phyloP scores from a whole-genome alignment of 345 rosid genomes.

The Camelina hispida region DNA sequence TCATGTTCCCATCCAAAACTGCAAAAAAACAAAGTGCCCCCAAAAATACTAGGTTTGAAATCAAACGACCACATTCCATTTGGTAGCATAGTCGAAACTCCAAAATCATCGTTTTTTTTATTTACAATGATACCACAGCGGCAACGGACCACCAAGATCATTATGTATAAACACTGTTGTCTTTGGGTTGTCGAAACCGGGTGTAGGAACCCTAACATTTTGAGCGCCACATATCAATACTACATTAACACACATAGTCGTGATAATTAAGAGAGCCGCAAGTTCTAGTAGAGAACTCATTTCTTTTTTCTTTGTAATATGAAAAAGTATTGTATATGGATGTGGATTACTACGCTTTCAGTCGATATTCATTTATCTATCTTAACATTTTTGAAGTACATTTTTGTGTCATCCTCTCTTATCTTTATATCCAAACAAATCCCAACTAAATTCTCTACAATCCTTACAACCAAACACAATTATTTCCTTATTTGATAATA shows the following conservation, averaged over 20 bases:
- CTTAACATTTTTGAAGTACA: too few relatives aligned
- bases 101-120: not conserved
- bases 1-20: not conserved
- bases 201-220: not conserved
- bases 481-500: too few relatives aligned
- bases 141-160: slow-evolving; percentile 1
- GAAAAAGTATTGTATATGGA: not conserved
- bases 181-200: not conserved
- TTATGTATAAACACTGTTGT: slow-evolving; percentile 8
- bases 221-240: not conserved
- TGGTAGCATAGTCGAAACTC: not conserved
- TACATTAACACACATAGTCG: slow-evolving; percentile 1
- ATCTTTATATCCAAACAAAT: too few relatives aligned
- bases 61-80: slow-evolving; percentile 14
- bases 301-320: not conserved
- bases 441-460: too few relatives aligned
- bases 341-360: not conserved
- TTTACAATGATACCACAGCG: not conserved
- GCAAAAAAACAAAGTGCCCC: slow-evolving; percentile 6
- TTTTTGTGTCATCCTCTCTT: too few relatives aligned
- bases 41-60: slow-evolving; percentile 1
- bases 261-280: not conserved
- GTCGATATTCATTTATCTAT: not conserved
- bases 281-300: not conserved
- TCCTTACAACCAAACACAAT: too few relatives aligned